Base-by-base conservation (phyloP, 139 green algal genomes). In the Coelastrella sp. region DNA sequence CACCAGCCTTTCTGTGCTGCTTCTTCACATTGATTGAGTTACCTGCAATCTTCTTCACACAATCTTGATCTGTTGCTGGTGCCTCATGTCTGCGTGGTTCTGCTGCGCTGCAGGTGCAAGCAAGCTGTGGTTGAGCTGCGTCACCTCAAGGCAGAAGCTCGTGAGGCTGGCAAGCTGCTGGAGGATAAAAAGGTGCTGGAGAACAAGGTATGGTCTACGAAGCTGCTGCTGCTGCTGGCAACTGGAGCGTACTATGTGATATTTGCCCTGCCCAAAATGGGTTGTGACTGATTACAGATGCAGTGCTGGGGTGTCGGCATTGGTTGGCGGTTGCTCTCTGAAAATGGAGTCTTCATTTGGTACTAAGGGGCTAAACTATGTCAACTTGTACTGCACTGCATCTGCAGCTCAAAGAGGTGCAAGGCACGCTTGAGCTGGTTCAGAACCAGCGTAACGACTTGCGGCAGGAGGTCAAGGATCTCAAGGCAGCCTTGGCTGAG, bases 171-270 rank as follows among this genome's bases (percentile, higher is more conserved):
- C 83, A 97, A 97, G 92, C 95, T 99, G 88, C 92, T 98, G 87
- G 94, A 97, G 94, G 97, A 99, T 95, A 99, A 99, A 95, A 94
- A 96, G 75, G 94, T 90, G 10, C 94, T 99, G 79, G 96, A 98
- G 91, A n/a, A 16, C 8, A 96, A 93, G 89, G 74, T 90, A 64
- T 22, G 68, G 22, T 22, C 5, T 17, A 5, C 68, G 23, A 32
- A 61, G 76, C 76, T 82, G 61, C 11, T 71, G 61, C 61, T 71
- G 61, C 11, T 47, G 32, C 32, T 47, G 32, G 32, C 32, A 47
- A 47, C 0, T 47, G 32, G 32, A 47, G 32, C 32, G 0, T 47
- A 47, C 0, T 47, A 47, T 1, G 32, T 47, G 32, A 47, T 47
- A 0, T 47, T 2, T 47, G 1, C 32, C 0, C 32, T 47, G 32